A percentile compares a stretch with the other conserved stretches of the same genome.
These are phyloP conservation scores for Pseudocercospora fuligena DNA, from an alignment of 2,329 filamentous ascomycete genomes.

Conservation along the genomic window DNA sequence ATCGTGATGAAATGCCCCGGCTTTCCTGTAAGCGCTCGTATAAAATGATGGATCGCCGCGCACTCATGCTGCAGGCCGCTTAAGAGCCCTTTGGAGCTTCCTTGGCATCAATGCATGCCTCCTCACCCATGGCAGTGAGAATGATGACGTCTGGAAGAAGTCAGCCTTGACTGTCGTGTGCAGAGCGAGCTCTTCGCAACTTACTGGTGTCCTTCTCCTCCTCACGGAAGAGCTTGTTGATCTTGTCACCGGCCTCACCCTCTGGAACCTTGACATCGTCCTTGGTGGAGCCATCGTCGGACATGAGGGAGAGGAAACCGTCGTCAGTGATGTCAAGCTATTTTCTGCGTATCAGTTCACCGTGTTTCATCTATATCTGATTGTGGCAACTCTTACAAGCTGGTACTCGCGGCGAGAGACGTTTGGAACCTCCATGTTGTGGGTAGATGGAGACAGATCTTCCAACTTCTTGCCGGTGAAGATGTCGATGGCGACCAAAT, in stretches of 20 bases:
- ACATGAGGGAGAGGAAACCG: constrained; percentile 92
- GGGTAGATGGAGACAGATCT: constrained; percentile 97
- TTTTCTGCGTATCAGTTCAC: constrained; percentile 26
- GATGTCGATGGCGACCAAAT: constrained; percentile 97
- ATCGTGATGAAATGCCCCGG: constrained; percentile 28
- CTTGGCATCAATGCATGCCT: constrained; percentile 90
- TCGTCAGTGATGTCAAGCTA: constrained; percentile 94
- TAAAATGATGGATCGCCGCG: constrained; percentile 24
- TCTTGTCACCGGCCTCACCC: constrained; percentile 84
- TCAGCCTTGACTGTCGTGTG: not conserved
- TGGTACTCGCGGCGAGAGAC: constrained; percentile 89
- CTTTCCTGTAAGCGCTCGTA: constrained; percentile 23
- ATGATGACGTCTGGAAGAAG: constrained; percentile 77
- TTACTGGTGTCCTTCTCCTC: constrained; percentile 95
- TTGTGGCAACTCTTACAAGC: constrained; percentile 69
- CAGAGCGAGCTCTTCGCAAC: constrained; percentile 46
- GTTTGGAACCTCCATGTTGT: constrained; percentile 97
- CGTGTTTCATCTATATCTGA: not conserved
- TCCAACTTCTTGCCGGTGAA: constrained; percentile 99
- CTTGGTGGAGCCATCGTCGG: constrained; percentile 82
- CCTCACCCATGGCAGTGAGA: constrained; percentile 95
- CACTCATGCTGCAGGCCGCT: constrained; percentile 18
- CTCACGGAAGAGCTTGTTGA: constrained; percentile 74
- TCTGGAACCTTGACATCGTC: constrained; percentile 95
- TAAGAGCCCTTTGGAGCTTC: constrained; percentile 69